Conservation (phyloP, 1,284 basidiomycete genomes). For the Fomitopsis pinicola region DNA sequence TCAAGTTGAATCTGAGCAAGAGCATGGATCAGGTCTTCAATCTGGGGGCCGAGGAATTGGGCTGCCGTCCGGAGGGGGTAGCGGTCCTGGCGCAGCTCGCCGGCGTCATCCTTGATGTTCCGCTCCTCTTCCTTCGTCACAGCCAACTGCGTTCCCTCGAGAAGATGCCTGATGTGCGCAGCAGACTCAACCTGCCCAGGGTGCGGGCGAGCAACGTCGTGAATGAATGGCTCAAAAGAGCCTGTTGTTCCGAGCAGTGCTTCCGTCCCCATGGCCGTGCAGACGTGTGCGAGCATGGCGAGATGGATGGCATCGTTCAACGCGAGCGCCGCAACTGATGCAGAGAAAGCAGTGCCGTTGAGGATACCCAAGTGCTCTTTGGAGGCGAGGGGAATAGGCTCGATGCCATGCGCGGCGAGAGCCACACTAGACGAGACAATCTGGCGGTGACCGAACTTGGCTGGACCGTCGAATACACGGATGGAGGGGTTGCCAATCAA, state of each 20-base stretch:
- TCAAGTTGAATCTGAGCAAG: constrained; percentile 66
- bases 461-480: constrained; percentile 61
- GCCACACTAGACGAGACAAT: constrained; percentile 65
- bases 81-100: constrained; percentile 69
- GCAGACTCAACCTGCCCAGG: constrained; percentile 81
- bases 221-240: constrained; percentile 80
- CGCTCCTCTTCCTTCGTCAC: constrained; percentile 58
- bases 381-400: constrained; percentile 67
- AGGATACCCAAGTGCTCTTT: constrained; percentile 83
- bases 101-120: constrained; percentile 65
- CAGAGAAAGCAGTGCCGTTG: constrained; percentile 84
- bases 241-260: constrained; percentile 71
- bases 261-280: constrained; percentile 83
- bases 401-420: constrained; percentile 58
- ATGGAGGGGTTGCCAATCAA: constrained; percentile 80
- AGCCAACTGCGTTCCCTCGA: constrained; percentile 72
- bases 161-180: constrained; percentile 61
- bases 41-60: constrained; percentile 84
- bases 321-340: constrained; percentile 54
- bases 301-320: constrained; percentile 73
- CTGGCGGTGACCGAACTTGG: constrained; percentile 45
- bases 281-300: constrained; percentile 67
- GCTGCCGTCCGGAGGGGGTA: constrained; percentile 78
- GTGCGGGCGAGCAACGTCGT: constrained; percentile 76
- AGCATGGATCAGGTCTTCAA: constrained; percentile 75